phyloP scores from a whole-genome alignment of 495 filamentous ascomycete species.

The Usnea hakonensis region DNA sequence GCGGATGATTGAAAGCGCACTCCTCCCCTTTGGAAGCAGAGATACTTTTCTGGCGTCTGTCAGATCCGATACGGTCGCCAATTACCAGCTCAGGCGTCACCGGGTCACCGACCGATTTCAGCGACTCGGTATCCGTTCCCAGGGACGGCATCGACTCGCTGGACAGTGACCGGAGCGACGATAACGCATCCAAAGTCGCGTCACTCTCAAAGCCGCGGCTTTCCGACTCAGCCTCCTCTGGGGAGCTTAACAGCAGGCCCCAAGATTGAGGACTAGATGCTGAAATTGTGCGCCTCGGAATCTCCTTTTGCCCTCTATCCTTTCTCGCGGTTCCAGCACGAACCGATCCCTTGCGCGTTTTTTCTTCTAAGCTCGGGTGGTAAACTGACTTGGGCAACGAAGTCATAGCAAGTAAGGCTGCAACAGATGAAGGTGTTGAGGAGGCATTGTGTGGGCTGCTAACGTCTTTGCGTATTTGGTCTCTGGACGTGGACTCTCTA shows the following conservation, averaged over 20 bases:
- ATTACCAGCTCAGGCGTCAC: conserved; percentile 32
- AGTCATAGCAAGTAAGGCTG: conserved; percentile 21
- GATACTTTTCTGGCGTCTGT: conserved; percentile 35
- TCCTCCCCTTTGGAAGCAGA: conserved; percentile 41
- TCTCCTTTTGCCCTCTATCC: background rate
- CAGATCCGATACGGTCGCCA: conserved; percentile 35
- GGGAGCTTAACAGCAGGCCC: conserved; percentile 42
- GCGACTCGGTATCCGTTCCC: conserved; percentile 44
- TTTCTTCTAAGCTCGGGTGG: background rate
- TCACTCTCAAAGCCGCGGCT: conserved; percentile 31
- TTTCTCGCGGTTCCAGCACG: background rate
- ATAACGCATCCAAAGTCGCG: conserved; percentile 33
- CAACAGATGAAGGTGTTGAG: conserved; percentile 17
- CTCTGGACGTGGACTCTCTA: conserved; percentile 1
- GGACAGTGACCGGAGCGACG: conserved; percentile 47
- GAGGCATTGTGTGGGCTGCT: conserved; percentile 15
- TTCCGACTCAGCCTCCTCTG: conserved; percentile 34
- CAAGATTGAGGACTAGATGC: conserved; percentile 22
- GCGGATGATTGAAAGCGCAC: conserved; percentile 50
- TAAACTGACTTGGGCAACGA: conserved; percentile 6
- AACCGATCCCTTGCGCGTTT: background rate
- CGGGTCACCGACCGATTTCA: conserved; percentile 32
- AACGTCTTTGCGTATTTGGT: conserved; percentile 3
- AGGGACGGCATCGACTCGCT: conserved; percentile 57
- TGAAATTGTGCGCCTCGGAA: conserved; percentile 11